These are phyloP conservation scores for Pseudoneurospora amorphoporcata DNA, from an alignment of 495 filamentous ascomycete species.

Conservation along the genomic window DNA sequence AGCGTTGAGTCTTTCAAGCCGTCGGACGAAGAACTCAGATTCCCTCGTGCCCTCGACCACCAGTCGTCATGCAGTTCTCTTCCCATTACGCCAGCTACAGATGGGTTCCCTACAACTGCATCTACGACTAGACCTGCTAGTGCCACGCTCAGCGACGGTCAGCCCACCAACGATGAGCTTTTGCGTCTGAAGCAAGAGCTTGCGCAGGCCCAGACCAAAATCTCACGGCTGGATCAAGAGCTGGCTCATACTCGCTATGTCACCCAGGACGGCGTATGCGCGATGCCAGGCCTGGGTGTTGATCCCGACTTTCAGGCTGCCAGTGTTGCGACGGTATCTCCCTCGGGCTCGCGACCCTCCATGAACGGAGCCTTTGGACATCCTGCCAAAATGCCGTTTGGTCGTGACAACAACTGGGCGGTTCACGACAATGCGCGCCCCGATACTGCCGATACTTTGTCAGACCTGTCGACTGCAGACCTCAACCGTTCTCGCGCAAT, in stretches of 20 bases:
- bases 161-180: constrained; percentile 30
- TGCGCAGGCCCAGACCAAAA: constrained; percentile 64
- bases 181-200: constrained; percentile 60
- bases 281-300: constrained; percentile 9
- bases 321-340: constrained; percentile 7
- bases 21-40: constrained; percentile 31
- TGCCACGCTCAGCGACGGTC: constrained; percentile 23
- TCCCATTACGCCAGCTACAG: constrained; percentile 48
- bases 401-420: constrained; percentile 52
- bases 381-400: constrained; percentile 37
- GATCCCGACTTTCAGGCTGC: constrained; percentile 21
- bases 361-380: constrained; percentile 38
- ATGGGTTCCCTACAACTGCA: constrained; percentile 36
- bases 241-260: constrained; percentile 61
- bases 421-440: constrained; percentile 57
- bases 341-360: constrained; percentile 13
- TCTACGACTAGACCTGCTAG: constrained; percentile 38
- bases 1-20: constrained; percentile 31
- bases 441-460: constrained; percentile 49
- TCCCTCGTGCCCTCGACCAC: constrained; percentile 29
- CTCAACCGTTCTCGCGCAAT: constrained; percentile 53
- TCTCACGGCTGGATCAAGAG: constrained; percentile 76
- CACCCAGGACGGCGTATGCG: constrained; percentile 28
- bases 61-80: constrained; percentile 41
- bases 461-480: constrained; percentile 36